These are phyloP conservation scores for Prunus padus DNA, from an alignment of 306 rosid species.

Conservation along the genomic window DNA sequence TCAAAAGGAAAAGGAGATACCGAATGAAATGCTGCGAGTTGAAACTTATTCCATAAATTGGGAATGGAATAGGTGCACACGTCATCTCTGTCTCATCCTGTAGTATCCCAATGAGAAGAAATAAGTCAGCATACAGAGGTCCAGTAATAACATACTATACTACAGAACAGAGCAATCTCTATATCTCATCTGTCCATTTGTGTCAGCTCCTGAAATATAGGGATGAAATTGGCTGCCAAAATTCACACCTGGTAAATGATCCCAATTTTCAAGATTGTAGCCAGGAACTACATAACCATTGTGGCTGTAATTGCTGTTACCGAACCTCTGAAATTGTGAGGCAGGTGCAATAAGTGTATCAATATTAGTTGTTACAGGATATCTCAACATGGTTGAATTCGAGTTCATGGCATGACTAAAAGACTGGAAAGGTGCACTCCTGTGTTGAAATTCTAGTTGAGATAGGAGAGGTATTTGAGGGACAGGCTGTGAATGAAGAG, in stretches of 20 bases:
- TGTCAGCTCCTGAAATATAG: constrained; percentile 19
- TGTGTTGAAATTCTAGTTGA: constrained; percentile 31
- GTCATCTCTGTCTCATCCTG: constrained; percentile 7
- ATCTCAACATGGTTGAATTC: constrained; percentile 28
- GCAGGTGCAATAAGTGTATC: constrained; percentile 25
- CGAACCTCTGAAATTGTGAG: constrained; percentile 9
- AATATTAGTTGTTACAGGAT: constrained; percentile 26
- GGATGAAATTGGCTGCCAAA: constrained; percentile 27
- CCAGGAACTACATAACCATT: constrained; percentile 27
- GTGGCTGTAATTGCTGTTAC: neutral
- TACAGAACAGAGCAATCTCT: constrained; percentile 8
- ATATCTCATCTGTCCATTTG: constrained; percentile 28
- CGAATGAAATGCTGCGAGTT: neutral
- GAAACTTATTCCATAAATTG: constrained; percentile 1
- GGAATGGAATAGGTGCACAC: neutral
- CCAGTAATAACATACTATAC: constrained; percentile 1
- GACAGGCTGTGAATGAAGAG: constrained; percentile 21
- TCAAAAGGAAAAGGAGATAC: neutral
- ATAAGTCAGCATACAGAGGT: neutral
- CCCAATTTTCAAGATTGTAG: constrained; percentile 26
- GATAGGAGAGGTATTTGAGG: constrained; percentile 21
- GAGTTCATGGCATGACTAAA: constrained; percentile 24
- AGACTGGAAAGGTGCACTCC: constrained; percentile 24
- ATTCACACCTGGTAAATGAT: constrained; percentile 15
- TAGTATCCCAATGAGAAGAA: neutral